These are phyloP conservation scores for Scleroderma citrinum DNA, from an alignment of 768 basidiomycete species.

Conservation along the genomic window DNA sequence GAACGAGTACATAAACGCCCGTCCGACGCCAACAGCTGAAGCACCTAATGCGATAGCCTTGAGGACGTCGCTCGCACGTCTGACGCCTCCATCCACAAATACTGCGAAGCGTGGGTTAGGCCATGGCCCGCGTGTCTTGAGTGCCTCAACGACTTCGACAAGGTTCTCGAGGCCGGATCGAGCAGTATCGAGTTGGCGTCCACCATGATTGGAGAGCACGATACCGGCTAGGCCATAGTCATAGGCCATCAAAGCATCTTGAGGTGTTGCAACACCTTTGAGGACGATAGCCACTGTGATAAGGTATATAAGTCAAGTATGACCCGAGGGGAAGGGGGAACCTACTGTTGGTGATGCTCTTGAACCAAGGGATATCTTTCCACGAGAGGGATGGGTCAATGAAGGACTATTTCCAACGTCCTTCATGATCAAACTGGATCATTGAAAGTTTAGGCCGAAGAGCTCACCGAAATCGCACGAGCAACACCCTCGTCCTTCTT, in stretches of 20 bases:
- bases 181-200: conserved; percentile 45
- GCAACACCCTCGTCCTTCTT: conserved; percentile 85
- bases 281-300: conserved; percentile 51
- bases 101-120: conserved; percentile 30
- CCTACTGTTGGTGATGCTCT: conserved; percentile 51
- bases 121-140: conserved; percentile 8
- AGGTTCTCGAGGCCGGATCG: conserved; percentile 32
- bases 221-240: conserved; percentile 37
- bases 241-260: conserved; percentile 41
- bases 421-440: too few relatives aligned
- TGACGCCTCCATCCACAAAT: conserved; percentile 43
- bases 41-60: conserved; percentile 52
- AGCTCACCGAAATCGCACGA: conserved; percentile 72
- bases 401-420: conserved; percentile 53
- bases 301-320: background rate
- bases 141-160: conserved; percentile 15
- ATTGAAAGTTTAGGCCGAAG: background rate
- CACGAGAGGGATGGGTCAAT: conserved; percentile 86
- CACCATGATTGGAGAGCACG: conserved; percentile 57
- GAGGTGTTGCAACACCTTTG: conserved; percentile 44
- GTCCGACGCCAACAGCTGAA: conserved; percentile 63
- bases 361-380: conserved; percentile 70
- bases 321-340: background rate
- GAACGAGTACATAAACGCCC: conserved; percentile 80
- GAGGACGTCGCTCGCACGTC: conserved; percentile 43